Evolutionary conservation across 2,329 filamentous ascomycete species (phyloP), one percentile per base, ranked within the genome.

Genomic region (Aspergillus awamori): DNA sequence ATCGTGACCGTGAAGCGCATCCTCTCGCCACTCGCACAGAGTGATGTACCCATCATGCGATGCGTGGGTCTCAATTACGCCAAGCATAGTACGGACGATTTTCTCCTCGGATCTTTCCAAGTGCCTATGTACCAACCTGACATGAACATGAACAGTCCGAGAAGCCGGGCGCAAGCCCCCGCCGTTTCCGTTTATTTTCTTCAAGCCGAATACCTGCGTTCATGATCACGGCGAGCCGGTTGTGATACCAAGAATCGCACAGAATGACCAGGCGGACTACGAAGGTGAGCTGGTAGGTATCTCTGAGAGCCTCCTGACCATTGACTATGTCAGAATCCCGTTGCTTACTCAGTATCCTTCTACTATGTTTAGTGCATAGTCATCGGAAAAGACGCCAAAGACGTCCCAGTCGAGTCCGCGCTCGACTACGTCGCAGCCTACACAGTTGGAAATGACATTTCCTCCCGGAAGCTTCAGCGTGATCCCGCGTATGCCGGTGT

Each of bases 251-350:
- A 71, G 78, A 6, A 78, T 89, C 60, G 88, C 87, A 0, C 89
- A 91, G 74, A 79, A 87, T 59, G 82, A 81, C 33, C 77, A 77
- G 13, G 86, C 86, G 0, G 89, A 92, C 76, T 92, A 92, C 74
- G 89, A 93, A 76, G 89, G 87, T 70, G 89, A 92, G 77, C 81
- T 92, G 11, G 87, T 90, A 28, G 79, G 84, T 45, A 78, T 90
- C 51, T 52, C 82, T 20, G 20, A 20, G 20, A 20, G 20, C 20
- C 20, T 20, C 20, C 20, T 20, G 20, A 20, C 20, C 20, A 20
- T 20, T 20, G 20, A 20, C 2, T 20, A 20, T 20, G 20, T 20
- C 20, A 2, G 20, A 20, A 20, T 20, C 2, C 20, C 20, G 20
- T 20, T 20, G 0, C 20, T 20, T 20, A 20, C 20, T 20, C 20